phyloP scores from a whole-genome alignment of 176 grass and related monocot species.

The Cymbopogon citratus region DNA sequence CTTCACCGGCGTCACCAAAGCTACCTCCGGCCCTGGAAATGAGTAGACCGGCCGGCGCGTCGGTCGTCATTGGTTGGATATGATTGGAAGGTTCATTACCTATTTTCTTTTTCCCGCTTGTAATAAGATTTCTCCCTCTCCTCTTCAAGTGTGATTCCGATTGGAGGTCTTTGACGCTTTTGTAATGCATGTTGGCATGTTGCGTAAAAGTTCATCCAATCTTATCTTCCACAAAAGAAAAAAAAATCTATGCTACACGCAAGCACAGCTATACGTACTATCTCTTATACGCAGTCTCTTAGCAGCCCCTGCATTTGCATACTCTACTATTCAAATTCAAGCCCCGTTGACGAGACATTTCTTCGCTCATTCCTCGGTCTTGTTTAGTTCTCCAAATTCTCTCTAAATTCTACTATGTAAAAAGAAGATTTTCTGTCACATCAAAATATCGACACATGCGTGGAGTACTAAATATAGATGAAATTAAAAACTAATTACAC shows the following conservation, averaged over 20 bases:
- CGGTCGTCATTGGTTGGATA: not conserved
- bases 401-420: no score
- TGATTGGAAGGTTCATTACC: not conserved
- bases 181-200: not conserved
- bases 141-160: not conserved
- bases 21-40: slow-evolving; percentile 5
- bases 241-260: not conserved
- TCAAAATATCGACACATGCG: no score
- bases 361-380: no score
- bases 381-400: no score
- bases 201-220: not conserved
- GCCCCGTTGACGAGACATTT: no score
- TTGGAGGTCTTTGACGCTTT: not conserved
- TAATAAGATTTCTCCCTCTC: not conserved
- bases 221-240: not conserved
- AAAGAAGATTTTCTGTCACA: no score
- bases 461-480: no score
- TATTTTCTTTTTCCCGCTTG: not conserved
- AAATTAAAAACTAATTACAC: no score
- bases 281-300: no score
- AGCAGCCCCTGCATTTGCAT: no score
- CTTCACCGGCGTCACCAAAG: slow-evolving; percentile 49
- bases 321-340: no score
- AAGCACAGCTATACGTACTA: no score
- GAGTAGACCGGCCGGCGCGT: not conserved